Evolutionary conservation across 2,329 filamentous ascomycete genomes (phyloP).

Genomic region (Bipolaris victoriae): DNA sequence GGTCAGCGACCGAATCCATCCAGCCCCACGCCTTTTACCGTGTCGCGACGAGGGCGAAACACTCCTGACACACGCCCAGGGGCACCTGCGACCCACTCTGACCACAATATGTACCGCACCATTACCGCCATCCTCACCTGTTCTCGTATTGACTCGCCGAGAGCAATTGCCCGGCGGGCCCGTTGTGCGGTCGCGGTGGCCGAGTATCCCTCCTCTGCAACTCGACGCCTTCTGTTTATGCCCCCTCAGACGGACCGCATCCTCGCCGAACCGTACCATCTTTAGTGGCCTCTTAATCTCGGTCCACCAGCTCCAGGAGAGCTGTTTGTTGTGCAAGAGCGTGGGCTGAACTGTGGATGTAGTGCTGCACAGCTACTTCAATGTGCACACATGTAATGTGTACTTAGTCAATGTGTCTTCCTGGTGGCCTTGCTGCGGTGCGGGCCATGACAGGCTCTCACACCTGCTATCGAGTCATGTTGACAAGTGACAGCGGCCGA

Average conservation of each 20-base stretch:
- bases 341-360: neutral
- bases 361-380: too few species aligned
- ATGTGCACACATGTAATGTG: too few species aligned
- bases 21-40: slow-evolving; percentile 20
- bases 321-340: neutral
- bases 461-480: slow-evolving; percentile 21
- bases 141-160: slow-evolving; percentile 28
- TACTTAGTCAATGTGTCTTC: neutral
- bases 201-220: slow-evolving; percentile 13
- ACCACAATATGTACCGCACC: slow-evolving; percentile 33
- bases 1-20: slow-evolving; percentile 16
- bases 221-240: slow-evolving; percentile 12
- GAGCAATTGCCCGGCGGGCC: slow-evolving; percentile 7
- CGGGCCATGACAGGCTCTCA: slow-evolving; percentile 6
- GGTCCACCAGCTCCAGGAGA: neutral
- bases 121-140: slow-evolving; percentile 23
- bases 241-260: slow-evolving; percentile 8
- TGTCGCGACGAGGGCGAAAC: slow-evolving; percentile 36
- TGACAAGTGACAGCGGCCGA: slow-evolving; percentile 31
- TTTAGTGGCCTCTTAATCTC: neutral
- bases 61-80: slow-evolving; percentile 33
- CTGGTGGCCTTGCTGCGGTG: slow-evolving; percentile 6
- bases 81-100: slow-evolving; percentile 24
- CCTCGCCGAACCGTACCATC: slow-evolving; percentile 14
- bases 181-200: slow-evolving; percentile 14